Evolutionary conservation across 2,329 filamentous ascomycete genomes (phyloP), one percentile per base, ranked within the genome.

Genomic region (Fusarium burgessii): DNA sequence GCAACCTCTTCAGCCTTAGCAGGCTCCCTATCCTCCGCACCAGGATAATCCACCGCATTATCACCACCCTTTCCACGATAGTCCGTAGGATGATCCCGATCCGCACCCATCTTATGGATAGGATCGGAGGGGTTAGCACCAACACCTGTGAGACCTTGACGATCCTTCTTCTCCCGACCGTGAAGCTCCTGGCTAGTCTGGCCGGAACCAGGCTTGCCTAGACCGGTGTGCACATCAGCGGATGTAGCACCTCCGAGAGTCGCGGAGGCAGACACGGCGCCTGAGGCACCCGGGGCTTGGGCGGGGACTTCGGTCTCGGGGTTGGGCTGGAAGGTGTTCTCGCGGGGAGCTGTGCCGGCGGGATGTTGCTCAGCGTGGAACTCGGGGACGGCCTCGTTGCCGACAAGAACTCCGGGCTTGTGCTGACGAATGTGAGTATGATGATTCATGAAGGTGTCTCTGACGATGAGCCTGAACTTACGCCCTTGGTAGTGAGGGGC

Each of bases 301-400:
- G 79, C 80, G 13, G 83, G 78, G 18, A 77, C 63, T 43, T 83
- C 81, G 35, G 69, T 66, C 18, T 75, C 65, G 2, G 82, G 74
- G 51, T 83, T 79, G 14, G 85, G 84, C 42, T 79, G 71, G 76
- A 81, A 84, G 13, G 79, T 81, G 58, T 78, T 52, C 55, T 82
- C 77, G 17, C 65, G 65, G 5, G 92, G 92, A 0, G 92, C 91
- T 6, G 88, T 87, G 64, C 92, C 92, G 0, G 90, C 80, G 1
- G 90, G 85, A 38, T 89, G 80, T 2, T 85, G 86, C 78, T 93
- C 72, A 27, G 88, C 86, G 74, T 86, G 83, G 83, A 92, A 94
- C 76, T 92, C 91, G 23, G 89, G 89, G 15, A 80, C 77, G 27
- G 82, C 81, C 57, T 91, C 89, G 71, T 89, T 88, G 74, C 87